A percentile compares a stretch with the other conserved stretches of the same genome.
These are phyloP conservation scores for Solanum corneliomulleri DNA, from an alignment of 257 asterid species.

Conservation along the genomic window DNA sequence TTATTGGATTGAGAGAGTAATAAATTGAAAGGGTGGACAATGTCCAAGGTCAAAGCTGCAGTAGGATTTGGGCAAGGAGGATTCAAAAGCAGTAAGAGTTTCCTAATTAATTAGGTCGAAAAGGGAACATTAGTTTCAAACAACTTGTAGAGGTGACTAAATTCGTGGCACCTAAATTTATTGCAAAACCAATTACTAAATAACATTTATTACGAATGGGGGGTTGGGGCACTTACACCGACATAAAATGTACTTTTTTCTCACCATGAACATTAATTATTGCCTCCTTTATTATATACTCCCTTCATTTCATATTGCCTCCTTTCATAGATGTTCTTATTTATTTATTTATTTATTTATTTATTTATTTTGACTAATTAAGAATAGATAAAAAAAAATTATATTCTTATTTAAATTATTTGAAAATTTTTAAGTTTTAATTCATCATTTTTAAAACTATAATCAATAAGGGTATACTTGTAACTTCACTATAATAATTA, in stretches of 20 bases:
- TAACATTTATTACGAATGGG: not conserved
- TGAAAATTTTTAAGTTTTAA: no score
- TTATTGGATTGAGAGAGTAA: no score
- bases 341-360: no score
- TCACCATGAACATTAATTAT: not conserved
- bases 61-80: not conserved
- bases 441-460: rapidly evolving
- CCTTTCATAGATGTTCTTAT: no score
- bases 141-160: not conserved
- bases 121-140: not conserved
- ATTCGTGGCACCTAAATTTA: not conserved
- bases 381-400: no score
- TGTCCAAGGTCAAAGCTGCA: not conserved
- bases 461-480: no score
- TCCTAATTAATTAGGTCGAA: not conserved
- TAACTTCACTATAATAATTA: no score
- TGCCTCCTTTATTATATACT: not conserved
- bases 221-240: not conserved
- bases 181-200: not conserved
- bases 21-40: not conserved
- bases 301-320: no score
- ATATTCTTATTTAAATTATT: no score
- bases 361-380: no score
- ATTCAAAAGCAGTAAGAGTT: not conserved
- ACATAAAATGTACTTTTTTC: not conserved